These are phyloP conservation scores for Lachancea sp. DNA, from an alignment of 805 yeast species.

Conservation along the genomic window DNA sequence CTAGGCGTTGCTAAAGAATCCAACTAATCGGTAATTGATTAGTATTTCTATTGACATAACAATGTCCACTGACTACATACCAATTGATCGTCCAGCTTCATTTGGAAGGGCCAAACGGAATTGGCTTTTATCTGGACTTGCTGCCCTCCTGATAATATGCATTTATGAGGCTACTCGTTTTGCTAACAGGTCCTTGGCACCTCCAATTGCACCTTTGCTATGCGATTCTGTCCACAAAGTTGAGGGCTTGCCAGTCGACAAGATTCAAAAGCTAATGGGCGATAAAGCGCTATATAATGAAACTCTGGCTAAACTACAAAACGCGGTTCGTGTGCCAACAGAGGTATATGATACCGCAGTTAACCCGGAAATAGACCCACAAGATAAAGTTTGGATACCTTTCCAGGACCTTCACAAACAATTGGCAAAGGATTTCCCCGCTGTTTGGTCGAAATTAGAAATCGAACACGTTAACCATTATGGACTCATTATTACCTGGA, in stretches of 20 bases:
- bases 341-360: constrained; percentile 47
- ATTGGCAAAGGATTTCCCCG: constrained; percentile 49
- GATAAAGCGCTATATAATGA: constrained; percentile 32
- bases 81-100: constrained; percentile 1
- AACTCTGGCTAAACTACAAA: constrained; percentile 41
- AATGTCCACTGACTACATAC: constrained; percentile 4
- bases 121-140: constrained; percentile 4
- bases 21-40: no score
- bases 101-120: constrained; percentile 1
- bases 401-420: constrained; percentile 46
- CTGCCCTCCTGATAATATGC: constrained; percentile 1
- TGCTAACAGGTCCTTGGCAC: constrained; percentile 1
- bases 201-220: neutral
- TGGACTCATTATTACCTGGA: constrained; percentile 58
- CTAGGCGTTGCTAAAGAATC: no score
- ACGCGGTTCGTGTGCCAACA: constrained; percentile 56
- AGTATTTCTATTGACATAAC: neutral
- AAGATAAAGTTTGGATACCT: constrained; percentile 33
- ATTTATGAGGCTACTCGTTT: neutral
- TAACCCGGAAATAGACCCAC: constrained; percentile 43
- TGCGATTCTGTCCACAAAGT: constrained; percentile 13
- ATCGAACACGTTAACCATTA: constrained; percentile 53
- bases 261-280: constrained; percentile 11
- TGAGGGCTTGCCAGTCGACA: constrained; percentile 4
- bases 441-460: constrained; percentile 41